Conservation (phyloP, 2,329 filamentous ascomycete species). For the Arthroderma uncinatum region DNA sequence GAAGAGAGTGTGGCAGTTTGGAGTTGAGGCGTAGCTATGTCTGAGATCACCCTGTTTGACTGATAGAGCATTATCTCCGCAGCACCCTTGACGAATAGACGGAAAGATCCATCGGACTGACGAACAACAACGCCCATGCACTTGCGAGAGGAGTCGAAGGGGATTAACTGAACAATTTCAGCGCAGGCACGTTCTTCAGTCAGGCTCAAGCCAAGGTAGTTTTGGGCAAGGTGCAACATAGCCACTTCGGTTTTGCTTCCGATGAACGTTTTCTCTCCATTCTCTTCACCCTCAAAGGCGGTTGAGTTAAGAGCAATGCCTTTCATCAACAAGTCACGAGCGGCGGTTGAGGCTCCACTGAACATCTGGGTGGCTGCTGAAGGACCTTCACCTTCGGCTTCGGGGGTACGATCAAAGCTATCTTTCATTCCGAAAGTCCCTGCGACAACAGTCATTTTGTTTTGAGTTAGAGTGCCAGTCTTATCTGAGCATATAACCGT, state of each 20-base stretch:
- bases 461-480: conserved; percentile 63
- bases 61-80: conserved; percentile 37
- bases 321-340: conserved; percentile 30
- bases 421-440: conserved; percentile 53
- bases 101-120: conserved; percentile 29
- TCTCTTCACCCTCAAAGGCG: conserved; percentile 63
- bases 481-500: conserved; percentile 73
- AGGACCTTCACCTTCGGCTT: conserved; percentile 11
- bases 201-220: conserved; percentile 57
- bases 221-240: conserved; percentile 56
- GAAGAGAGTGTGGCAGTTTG: conserved; percentile 20
- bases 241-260: conserved; percentile 71
- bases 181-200: conserved; percentile 52
- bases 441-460: conserved; percentile 66
- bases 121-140: conserved; percentile 45
- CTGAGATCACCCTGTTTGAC: conserved; percentile 25
- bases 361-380: conserved; percentile 22
- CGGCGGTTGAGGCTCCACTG: conserved; percentile 23
- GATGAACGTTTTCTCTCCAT: conserved; percentile 53
- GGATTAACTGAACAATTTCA: conserved; percentile 54
- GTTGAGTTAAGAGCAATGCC: conserved; percentile 48
- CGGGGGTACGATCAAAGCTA: conserved; percentile 40
- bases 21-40: conserved; percentile 19
- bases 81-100: conserved; percentile 40
- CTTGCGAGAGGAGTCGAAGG: conserved; percentile 65